Base-by-base conservation (phyloP, 768 basidiomycete genomes). In the Coprinopsis sp. region DNA sequence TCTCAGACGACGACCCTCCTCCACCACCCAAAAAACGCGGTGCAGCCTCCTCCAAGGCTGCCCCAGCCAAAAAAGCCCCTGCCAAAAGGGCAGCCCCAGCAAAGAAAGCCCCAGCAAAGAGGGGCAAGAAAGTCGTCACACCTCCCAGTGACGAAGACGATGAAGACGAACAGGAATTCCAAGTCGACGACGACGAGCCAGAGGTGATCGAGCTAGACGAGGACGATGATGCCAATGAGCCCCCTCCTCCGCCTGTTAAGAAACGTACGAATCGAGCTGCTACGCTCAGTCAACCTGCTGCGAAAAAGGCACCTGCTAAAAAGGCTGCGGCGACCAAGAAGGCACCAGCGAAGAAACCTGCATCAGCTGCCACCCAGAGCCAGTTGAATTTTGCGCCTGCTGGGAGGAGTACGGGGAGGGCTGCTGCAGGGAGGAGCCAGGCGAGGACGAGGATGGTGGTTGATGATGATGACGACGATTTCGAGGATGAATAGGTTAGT, bases 391-490 rank as follows among this genome's bases (percentile, higher is more conserved):
- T 89, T 51, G 76, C 81, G 0, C 81, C 86, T 8, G 70, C 68
- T 18, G 76, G 76, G 6, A 68, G 82, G 27, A 75, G 81, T 13
- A 78, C 69, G 1, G 65, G 87, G 43, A 74, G 84, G 0, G 87
- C 88, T 12, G 87, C 88, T 6, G 71, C 79, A n/a, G n/a, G n/a
- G n/a, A n/a, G n/a, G n/a, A n/a, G n/a, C 14, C 81, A 71, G 55
- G 84, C 88, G 8, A 78, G 72, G 55, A 75, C 76, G 33, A 87
- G 68, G 64, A 77, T 85, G 64, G 74, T 78, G 53, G 76, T 75
- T 37, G 57, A 59, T 25, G 54, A 60, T 37, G 57, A 57, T 37
- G 54, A 61, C 38, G 60, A 61, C 39, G 58, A 65, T n/a, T 31
- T 8, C 18, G 52, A 53, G 49, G 44, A 59, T 41, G 47, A 50